phyloP scores from a whole-genome alignment of 2,329 filamentous ascomycete genomes.

The Talaromyces sp. region DNA sequence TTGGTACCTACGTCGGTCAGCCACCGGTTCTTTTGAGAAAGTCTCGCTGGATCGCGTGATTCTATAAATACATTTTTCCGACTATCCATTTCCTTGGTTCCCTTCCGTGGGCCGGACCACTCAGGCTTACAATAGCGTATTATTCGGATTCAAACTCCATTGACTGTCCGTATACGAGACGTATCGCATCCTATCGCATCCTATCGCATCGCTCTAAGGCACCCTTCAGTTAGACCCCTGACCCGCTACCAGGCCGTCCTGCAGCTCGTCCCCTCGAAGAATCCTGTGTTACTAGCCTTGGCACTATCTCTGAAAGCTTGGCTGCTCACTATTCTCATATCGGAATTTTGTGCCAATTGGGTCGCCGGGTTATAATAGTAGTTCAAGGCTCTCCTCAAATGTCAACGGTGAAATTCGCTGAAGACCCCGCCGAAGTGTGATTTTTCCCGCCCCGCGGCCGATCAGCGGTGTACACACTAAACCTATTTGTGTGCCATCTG shows the following conservation, averaged over 20 bases:
- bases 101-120: neutral
- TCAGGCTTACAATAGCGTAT: neutral
- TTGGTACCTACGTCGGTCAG: constrained; percentile 7
- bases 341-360: constrained; percentile 6
- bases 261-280: neutral
- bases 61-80: constrained; percentile 22
- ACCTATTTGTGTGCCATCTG: constrained; percentile 4
- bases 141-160: neutral
- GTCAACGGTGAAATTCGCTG: neutral
- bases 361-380: constrained; percentile 16
- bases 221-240: neutral
- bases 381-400: constrained; percentile 5
- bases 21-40: constrained; percentile 10
- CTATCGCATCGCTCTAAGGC: neutral
- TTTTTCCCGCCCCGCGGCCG: constrained; percentile 3
- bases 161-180: neutral
- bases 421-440: constrained; percentile 9
- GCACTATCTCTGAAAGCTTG: constrained; percentile 2
- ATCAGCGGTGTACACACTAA: constrained; percentile 17
- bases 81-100: neutral
- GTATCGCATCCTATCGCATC: neutral
- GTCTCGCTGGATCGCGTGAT: constrained; percentile 13
- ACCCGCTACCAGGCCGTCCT: constrained; percentile 2
- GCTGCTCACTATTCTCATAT: constrained; percentile 1
- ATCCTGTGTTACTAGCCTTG: constrained; percentile 2